Percentiles rank a stretch among this genome's conserved stretches.
phyloP scores from a whole-genome alignment of 176 grass and related monocot species.

The Eleusine coracana region DNA sequence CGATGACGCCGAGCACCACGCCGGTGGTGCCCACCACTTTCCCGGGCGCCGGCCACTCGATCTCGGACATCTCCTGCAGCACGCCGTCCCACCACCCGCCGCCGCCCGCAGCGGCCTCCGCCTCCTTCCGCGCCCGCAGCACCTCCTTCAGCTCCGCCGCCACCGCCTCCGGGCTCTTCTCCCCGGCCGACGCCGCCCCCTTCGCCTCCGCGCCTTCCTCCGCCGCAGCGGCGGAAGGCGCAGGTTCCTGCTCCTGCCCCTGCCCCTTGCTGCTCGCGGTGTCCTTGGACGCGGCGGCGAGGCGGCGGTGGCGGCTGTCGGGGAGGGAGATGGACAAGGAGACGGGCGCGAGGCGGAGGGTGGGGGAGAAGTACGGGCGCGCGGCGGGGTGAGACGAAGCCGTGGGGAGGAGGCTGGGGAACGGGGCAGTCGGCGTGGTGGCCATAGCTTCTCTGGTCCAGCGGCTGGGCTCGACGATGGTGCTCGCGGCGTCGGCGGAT shows the following conservation, averaged over 20 bases:
- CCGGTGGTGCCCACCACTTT: slow-evolving; percentile 92
- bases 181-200: neutral
- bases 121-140: slow-evolving; percentile 64
- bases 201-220: neutral
- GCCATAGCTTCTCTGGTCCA: slow-evolving; percentile 42
- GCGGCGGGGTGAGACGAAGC: neutral
- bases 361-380: slow-evolving; percentile 1
- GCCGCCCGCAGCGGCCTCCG: slow-evolving; percentile 25
- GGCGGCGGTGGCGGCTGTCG: neutral
- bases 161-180: slow-evolving; percentile 47
- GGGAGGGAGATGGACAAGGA: neutral
- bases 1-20: slow-evolving; percentile 87
- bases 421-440: slow-evolving; percentile 32
- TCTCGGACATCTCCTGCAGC: slow-evolving; percentile 69
- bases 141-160: slow-evolving; percentile 90
- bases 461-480: neutral
- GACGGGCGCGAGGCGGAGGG: neutral
- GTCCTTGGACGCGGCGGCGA: slow-evolving; percentile 36
- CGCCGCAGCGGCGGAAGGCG: slow-evolving; percentile 11
- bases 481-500: slow-evolving; percentile 23
- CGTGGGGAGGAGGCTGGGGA: slow-evolving; percentile 39
- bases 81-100: slow-evolving; percentile 58
- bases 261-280: slow-evolving; percentile 38
- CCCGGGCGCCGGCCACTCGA: slow-evolving; percentile 80
- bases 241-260: slow-evolving; percentile 34